Evolutionary conservation across 805 yeast species (phyloP).

Genomic region (Debaryomyces prosopidis): DNA sequence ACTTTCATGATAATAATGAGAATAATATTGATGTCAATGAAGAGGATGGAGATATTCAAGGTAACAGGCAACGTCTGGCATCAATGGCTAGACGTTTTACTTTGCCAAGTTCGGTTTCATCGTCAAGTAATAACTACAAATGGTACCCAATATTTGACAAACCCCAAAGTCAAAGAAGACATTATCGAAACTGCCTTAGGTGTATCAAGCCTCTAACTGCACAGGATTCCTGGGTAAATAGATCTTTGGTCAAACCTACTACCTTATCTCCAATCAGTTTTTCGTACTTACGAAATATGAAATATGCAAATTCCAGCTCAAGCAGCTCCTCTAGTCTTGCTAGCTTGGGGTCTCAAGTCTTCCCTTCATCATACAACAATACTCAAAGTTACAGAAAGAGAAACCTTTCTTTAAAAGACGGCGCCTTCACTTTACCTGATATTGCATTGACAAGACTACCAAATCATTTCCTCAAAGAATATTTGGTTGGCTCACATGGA

Average conservation of each 20-base stretch:
- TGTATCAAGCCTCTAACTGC: constrained; percentile 55
- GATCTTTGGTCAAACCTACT: constrained; percentile 41
- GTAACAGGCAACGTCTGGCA: background rate
- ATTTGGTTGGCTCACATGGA: constrained; percentile 36
- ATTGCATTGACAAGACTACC: constrained; percentile 27
- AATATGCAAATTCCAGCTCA: constrained; percentile 11
- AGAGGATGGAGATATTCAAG: background rate
- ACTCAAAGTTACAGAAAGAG: constrained; percentile 7
- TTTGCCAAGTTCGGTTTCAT: constrained; percentile 6
- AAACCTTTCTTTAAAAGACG: constrained; percentile 17
- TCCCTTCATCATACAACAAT: background rate
- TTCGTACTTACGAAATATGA: constrained; percentile 18
- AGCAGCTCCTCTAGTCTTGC: background rate
- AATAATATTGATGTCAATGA: constrained; percentile 13
- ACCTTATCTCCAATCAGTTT: constrained; percentile 28
- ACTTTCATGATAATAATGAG: constrained; percentile 12
- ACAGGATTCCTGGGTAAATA: constrained; percentile 57
- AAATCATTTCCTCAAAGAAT: constrained; percentile 35
- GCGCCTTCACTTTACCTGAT: constrained; percentile 21
- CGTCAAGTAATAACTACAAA: constrained; percentile 27
- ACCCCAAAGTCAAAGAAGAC: constrained; percentile 30
- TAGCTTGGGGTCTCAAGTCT: background rate
- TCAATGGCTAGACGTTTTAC: constrained; percentile 4
- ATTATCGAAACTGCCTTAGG: constrained; percentile 52
- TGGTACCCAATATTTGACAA: constrained; percentile 50